These are phyloP conservation scores for Mytilinidion resinicola DNA, from an alignment of 495 filamentous ascomycete species.

Conservation along the genomic window DNA sequence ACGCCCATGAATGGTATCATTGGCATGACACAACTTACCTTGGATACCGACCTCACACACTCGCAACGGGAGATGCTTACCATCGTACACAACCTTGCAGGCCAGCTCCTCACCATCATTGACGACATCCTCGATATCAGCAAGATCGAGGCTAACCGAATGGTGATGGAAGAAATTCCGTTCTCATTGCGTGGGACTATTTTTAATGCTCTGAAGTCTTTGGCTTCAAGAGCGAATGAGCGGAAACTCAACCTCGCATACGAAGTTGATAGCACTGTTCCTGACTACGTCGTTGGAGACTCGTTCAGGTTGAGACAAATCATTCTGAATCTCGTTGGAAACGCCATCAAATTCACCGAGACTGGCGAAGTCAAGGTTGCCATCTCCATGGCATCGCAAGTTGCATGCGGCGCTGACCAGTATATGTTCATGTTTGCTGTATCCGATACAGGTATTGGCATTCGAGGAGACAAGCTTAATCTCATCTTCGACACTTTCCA, in stretches of 20 bases:
- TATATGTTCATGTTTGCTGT: slow-evolving; percentile 97
- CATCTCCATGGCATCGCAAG: slow-evolving; percentile 69
- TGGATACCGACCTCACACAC: slow-evolving; percentile 90
- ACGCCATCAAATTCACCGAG: slow-evolving; percentile 95
- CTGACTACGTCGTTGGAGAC: slow-evolving; percentile 94
- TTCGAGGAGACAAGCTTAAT: slow-evolving; percentile 91
- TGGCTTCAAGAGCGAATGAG: slow-evolving; percentile 96
- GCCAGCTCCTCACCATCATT: slow-evolving; percentile 96
- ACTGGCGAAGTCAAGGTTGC: slow-evolving; percentile 93
- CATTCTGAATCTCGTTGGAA: slow-evolving; percentile 75
- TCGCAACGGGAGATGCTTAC: slow-evolving; percentile 98
- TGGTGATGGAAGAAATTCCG: slow-evolving; percentile 97
- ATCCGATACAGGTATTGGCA: slow-evolving; percentile 95
- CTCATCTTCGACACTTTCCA: slow-evolving; percentile 99
- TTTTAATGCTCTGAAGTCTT: slow-evolving; percentile 94
- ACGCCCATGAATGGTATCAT: slow-evolving; percentile 89
- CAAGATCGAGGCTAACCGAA: slow-evolving; percentile 99
- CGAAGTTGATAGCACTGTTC: slow-evolving; percentile 86
- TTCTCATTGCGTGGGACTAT: slow-evolving; percentile 93
- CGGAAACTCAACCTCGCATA: slow-evolving; percentile 92
- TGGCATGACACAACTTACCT: slow-evolving; percentile 92
- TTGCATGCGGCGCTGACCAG: slow-evolving; percentile 63
- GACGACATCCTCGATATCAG: slow-evolving; percentile 98
- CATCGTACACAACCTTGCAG: slow-evolving; percentile 95
- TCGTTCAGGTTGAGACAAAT: slow-evolving; percentile 96